These are phyloP conservation scores for Rutstroemia sp. DNA, from an alignment of 2,329 filamentous ascomycete genomes.

Conservation along the genomic window DNA sequence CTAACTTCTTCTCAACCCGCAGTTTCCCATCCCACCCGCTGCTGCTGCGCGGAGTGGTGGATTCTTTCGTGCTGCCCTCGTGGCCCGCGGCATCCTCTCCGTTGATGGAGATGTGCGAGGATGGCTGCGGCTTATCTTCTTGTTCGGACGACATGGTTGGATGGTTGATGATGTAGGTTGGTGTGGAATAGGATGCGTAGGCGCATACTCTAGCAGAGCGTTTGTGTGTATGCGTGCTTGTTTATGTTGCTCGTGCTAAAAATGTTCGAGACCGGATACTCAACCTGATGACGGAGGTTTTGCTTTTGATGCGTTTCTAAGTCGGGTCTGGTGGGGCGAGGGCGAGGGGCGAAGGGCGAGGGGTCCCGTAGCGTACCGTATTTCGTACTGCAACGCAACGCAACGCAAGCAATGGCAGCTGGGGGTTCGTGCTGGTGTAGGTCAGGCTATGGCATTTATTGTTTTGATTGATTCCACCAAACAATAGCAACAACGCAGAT, in stretches of 20 bases:
- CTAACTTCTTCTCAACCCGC: slow-evolving; percentile 56
- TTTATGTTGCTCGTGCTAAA: not conserved
- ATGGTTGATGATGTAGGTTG: not conserved
- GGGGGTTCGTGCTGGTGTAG: too few species aligned
- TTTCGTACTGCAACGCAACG: too few species aligned
- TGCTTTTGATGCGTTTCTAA: not conserved
- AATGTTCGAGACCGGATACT: not conserved
- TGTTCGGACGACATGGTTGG: slow-evolving; percentile 15
- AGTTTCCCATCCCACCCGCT: slow-evolving; percentile 82
- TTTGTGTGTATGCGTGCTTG: not conserved
- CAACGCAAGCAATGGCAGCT: too few species aligned
- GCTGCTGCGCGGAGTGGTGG: slow-evolving; percentile 38
- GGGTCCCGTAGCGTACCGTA: not conserved
- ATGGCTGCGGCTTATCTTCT: slow-evolving; percentile 14
- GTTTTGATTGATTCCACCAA: too few species aligned
- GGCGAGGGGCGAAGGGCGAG: not conserved
- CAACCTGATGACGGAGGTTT: not conserved
- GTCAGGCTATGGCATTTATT: too few species aligned
- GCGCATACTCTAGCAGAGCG: not conserved
- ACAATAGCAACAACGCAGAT: not conserved
- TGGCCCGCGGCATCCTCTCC: slow-evolving; percentile 20
- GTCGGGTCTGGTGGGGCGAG: not conserved
- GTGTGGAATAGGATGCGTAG: not conserved
- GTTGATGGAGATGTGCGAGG: slow-evolving; percentile 23
- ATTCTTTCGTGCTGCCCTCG: slow-evolving; percentile 20